phyloP scores from a whole-genome alignment of 2,329 filamentous ascomycete genomes.

The Nemania sp. region DNA sequence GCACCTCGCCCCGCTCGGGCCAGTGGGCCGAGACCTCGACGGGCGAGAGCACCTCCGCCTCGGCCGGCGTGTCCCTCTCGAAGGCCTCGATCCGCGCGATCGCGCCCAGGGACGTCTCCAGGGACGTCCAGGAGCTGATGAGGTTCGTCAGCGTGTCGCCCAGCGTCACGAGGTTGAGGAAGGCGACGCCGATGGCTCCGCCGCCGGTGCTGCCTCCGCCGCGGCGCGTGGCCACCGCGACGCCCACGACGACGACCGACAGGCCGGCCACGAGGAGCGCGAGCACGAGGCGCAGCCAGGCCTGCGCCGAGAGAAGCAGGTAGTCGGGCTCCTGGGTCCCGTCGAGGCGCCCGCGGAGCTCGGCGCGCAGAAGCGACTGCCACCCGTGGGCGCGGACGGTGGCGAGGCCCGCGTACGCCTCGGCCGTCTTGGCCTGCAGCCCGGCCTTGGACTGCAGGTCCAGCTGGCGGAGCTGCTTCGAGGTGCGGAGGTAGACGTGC shows the following conservation, averaged over 20 bases:
- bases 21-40: conserved; percentile 19
- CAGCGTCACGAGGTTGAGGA: conserved; percentile 42
- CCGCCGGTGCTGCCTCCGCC: conserved; percentile 39
- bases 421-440: conserved; percentile 51
- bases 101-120: conserved; percentile 26
- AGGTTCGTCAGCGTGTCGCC: conserved; percentile 28
- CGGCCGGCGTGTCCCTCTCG: conserved; percentile 28
- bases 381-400: conserved; percentile 53
- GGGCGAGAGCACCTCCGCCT: conserved; percentile 23
- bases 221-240: conserved; percentile 48
- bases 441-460: conserved; percentile 54
- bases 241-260: conserved; percentile 49
- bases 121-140: conserved; percentile 23
- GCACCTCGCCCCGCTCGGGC: conserved; percentile 25
- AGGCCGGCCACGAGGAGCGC: conserved; percentile 56
- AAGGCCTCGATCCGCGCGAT: conserved; percentile 33
- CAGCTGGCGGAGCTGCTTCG: conserved; percentile 51
- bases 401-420: conserved; percentile 48
- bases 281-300: conserved; percentile 57
- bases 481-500: conserved; percentile 52
- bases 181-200: conserved; percentile 44
- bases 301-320: conserved; percentile 55
- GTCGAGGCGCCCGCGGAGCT: conserved; percentile 48
- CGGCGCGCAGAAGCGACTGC: conserved; percentile 40
- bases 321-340: conserved; percentile 58